phyloP scores from a whole-genome alignment of 371 early-diverging fungal genomes.

The Mortierella sp. region DNA sequence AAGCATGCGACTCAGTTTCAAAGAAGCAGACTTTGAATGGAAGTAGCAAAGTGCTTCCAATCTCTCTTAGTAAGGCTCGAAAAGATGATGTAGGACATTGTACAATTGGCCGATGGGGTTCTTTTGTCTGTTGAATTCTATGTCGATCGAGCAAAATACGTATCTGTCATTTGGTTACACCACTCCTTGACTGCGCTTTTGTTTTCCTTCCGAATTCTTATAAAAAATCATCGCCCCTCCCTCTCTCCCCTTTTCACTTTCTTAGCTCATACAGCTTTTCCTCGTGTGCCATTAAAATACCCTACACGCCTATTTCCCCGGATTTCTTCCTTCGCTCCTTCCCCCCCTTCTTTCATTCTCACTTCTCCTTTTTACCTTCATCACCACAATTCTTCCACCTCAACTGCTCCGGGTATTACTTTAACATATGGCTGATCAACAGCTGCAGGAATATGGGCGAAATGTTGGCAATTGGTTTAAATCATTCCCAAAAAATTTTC shows the following conservation, averaged over 20 bases:
- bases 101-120: background rate
- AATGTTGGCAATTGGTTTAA: constrained; percentile 28
- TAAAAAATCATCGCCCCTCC: no score
- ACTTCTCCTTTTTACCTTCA: background rate
- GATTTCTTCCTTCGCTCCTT: background rate
- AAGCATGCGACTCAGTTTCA: background rate
- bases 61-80: no score
- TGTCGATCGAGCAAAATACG: constrained; percentile 1
- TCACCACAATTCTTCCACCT: background rate
- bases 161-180: background rate
- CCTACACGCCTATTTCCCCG: background rate
- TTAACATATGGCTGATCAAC: constrained; percentile 46
- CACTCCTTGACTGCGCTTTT: no score
- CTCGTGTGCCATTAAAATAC: background rate
- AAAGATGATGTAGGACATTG: background rate
- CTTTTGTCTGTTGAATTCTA: background rate
- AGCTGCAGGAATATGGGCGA: constrained; percentile 37
- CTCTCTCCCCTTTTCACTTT: background rate
- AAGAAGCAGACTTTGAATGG: background rate
- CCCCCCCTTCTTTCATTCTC: background rate
- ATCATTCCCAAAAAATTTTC: constrained; percentile 38
- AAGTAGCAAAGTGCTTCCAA: background rate
- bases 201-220: no score
- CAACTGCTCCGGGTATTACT: background rate
- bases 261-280: background rate